Conservation (phyloP, 1,139 yeast genomes). For the Geotrichum bryndzae region DNA sequence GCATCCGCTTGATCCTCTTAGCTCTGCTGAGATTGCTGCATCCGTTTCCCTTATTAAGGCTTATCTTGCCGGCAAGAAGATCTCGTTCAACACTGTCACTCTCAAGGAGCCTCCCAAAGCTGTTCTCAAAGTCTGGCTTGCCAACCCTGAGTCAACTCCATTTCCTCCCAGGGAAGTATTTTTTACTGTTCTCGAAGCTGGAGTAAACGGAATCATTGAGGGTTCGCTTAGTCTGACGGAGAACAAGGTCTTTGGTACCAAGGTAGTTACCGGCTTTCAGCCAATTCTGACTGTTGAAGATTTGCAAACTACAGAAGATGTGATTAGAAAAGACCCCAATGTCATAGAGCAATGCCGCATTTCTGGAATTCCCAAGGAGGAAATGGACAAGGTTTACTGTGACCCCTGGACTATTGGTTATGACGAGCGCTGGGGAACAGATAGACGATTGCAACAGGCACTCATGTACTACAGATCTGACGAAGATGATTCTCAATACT, state of each 20-base stretch:
- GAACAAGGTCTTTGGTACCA: constrained; percentile 44
- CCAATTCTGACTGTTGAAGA: constrained; percentile 72
- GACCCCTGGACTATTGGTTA: constrained; percentile 87
- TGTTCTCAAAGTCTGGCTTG: constrained; percentile 60
- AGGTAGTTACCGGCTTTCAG: constrained; percentile 54
- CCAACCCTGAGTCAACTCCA: constrained; percentile 29
- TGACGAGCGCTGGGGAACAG: constrained; percentile 79
- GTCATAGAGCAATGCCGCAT: constrained; percentile 69
- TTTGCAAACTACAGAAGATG: constrained; percentile 55
- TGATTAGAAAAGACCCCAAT: constrained; percentile 59
- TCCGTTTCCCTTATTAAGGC: constrained; percentile 42
- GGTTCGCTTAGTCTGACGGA: constrained; percentile 58
- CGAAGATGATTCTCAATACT: constrained; percentile 76
- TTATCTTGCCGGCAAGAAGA: constrained; percentile 39
- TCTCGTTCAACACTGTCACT: constrained; percentile 63
- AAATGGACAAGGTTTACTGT: constrained; percentile 69
- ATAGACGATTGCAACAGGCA: constrained; percentile 71
- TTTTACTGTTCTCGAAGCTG: constrained; percentile 55
- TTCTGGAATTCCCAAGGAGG: constrained; percentile 58
- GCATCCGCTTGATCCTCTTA: constrained; percentile 69
- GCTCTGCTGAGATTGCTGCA: constrained; percentile 50
- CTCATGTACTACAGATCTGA: constrained; percentile 71
- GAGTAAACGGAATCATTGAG: constrained; percentile 57
- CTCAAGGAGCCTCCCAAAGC: constrained; percentile 64
- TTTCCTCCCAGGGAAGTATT: constrained; percentile 50